A percentile compares a stretch with the other conserved stretches of the same genome.
Conservation (phyloP, 352 stramenopile genomes). For the Pythium brassicae region DNA sequence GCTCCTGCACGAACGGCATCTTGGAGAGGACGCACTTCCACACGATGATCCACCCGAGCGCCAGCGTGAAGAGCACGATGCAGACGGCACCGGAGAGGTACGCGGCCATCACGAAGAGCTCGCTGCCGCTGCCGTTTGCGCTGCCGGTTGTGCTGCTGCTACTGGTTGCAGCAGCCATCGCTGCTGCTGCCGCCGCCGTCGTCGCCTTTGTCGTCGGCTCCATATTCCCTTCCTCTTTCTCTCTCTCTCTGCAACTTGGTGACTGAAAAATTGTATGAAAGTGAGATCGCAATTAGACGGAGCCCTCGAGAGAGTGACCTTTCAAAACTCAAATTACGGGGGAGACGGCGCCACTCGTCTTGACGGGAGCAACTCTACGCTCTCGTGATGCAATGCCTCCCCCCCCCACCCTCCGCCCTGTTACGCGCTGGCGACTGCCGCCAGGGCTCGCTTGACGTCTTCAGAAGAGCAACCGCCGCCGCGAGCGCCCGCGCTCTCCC, state of each 20-base stretch:
- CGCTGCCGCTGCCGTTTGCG: slow-evolving; percentile 14
- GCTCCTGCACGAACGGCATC: slow-evolving; percentile 80
- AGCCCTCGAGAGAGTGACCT: not conserved
- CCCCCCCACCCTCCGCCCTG: too few relatives aligned
- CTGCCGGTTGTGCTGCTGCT: not conserved
- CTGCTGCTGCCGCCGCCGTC: not conserved
- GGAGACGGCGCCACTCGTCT: too few relatives aligned
- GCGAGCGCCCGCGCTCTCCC: slow-evolving; percentile 19
- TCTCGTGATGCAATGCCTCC: too few relatives aligned
- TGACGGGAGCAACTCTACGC: too few relatives aligned
- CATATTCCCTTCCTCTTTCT: not conserved
- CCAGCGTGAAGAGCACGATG: slow-evolving; percentile 80
- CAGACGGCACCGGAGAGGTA: slow-evolving; percentile 74
- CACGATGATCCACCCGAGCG: slow-evolving; percentile 73
- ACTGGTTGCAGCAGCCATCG: not conserved
- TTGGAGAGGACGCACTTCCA: slow-evolving; percentile 83
- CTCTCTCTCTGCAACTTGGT: slow-evolving; percentile 8
- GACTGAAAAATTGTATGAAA: not conserved
- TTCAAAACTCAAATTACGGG: not conserved
- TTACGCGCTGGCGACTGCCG: too few relatives aligned
- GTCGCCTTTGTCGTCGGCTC: not conserved
- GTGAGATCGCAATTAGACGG: not conserved
- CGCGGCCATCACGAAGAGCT: slow-evolving; percentile 53
- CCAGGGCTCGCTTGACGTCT: not conserved
- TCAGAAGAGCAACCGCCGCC: slow-evolving; percentile 37